These are phyloP conservation scores for Cyamopsis tetragonoloba DNA, from an alignment of 306 rosid species.

Conservation along the genomic window DNA sequence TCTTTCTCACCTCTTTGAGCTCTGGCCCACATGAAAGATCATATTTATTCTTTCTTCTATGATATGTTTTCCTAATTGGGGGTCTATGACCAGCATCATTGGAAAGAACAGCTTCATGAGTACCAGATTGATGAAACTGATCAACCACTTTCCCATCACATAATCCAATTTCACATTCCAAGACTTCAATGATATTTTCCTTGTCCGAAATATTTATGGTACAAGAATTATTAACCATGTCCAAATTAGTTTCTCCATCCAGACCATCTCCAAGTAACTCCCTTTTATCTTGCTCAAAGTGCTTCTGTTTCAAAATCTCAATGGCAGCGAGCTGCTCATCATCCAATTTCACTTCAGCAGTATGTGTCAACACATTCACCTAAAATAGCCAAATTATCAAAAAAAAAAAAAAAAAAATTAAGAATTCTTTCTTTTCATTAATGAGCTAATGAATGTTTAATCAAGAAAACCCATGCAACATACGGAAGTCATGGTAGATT, in stretches of 20 bases:
- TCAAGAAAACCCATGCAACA: neutral
- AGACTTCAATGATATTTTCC: neutral
- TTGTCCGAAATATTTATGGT: neutral
- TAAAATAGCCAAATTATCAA: slow-evolving; percentile 18
- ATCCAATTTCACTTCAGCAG: slow-evolving; percentile 37
- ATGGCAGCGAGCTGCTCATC: slow-evolving; percentile 8
- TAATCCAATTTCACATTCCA: too few species aligned
- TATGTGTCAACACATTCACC: slow-evolving; percentile 75
- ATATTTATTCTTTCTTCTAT: too few species aligned
- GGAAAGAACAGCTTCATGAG: too few species aligned
- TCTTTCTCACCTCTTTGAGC: too few species aligned
- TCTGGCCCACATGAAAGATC: too few species aligned
- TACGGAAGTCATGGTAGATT: neutral
- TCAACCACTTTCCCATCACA: too few species aligned
- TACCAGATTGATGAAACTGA: too few species aligned
- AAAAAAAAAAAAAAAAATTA: too few species aligned
- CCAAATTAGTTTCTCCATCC: neutral
- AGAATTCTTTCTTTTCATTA: neutral
- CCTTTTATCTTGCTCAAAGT: slow-evolving; percentile 46
- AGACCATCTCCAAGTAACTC: slow-evolving; percentile 34
- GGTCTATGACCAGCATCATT: too few species aligned
- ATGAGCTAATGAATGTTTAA: neutral
- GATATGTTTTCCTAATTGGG: too few species aligned
- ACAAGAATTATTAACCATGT: neutral
- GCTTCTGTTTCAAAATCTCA: slow-evolving; percentile 29